phyloP scores from a whole-genome alignment of 495 filamentous ascomycete genomes.

The Bathelium albidoporum region DNA sequence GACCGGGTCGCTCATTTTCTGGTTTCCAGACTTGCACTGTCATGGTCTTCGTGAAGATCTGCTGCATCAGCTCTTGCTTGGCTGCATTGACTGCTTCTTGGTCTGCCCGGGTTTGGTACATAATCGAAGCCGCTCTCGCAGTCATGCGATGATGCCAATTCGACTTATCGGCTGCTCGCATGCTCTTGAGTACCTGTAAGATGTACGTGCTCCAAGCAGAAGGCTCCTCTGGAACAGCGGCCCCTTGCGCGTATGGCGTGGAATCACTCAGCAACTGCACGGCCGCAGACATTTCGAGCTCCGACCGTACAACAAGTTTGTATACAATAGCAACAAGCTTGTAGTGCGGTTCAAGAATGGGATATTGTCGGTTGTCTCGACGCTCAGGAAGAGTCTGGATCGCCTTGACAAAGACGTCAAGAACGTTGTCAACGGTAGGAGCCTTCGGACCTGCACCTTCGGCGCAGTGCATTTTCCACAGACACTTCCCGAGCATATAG shows the following conservation, averaged over 20 bases:
- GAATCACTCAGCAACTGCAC: conserved; percentile 41
- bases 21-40: conserved; percentile 93
- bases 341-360: conserved; percentile 90
- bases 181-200: conserved; percentile 56
- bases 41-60: conserved; percentile 92
- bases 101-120: conserved; percentile 49
- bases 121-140: conserved; percentile 61
- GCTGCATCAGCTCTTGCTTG: conserved; percentile 66
- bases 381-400: conserved; percentile 73
- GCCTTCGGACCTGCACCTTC: conserved; percentile 4
- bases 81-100: conserved; percentile 48
- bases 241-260: conserved; percentile 47
- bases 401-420: conserved; percentile 61
- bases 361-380: conserved; percentile 64
- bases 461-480: conserved; percentile 83
- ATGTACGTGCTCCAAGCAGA: conserved; percentile 66
- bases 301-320: conserved; percentile 54
- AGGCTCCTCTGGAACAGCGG: conserved; percentile 35
- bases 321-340: conserved; percentile 81
- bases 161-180: conserved; percentile 79
- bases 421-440: conserved; percentile 45
- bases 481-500: conserved; percentile 87
- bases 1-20: conserved; percentile 77
- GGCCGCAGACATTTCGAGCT: conserved; percentile 39
- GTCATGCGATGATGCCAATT: conserved; percentile 97